Conservation (phyloP, 23 red algal genomes). For the Gracilaria caudata region DNA sequence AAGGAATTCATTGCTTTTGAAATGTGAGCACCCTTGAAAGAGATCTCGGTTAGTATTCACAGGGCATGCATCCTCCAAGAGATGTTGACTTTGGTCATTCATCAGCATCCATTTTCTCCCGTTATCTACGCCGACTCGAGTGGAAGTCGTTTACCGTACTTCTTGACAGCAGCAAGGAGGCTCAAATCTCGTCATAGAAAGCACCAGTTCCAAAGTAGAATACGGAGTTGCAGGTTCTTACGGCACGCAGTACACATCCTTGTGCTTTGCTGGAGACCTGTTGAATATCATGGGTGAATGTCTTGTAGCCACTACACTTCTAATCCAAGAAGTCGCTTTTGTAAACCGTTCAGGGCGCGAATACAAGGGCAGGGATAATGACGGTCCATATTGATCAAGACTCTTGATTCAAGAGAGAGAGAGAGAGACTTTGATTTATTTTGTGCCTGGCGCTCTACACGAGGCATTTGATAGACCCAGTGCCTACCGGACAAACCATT, state of each 20-base stretch:
- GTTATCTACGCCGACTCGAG: neutral
- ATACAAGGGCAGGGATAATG: constrained; percentile 33
- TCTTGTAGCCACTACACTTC: neutral
- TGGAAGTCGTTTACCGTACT: neutral
- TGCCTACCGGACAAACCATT: too few relatives aligned
- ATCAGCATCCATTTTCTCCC: constrained; percentile 21
- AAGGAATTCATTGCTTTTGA: constrained; percentile 9
- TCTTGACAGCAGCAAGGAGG: too few relatives aligned
- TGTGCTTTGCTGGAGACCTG: neutral
- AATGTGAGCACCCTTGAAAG: constrained; percentile 15
- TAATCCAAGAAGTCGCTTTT: neutral
- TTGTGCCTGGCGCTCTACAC: too few relatives aligned
- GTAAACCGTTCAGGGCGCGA: constrained; percentile 3
- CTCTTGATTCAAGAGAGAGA: neutral
- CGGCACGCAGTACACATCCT: constrained; percentile 3
- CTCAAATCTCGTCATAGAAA: too few relatives aligned
- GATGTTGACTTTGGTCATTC: neutral
- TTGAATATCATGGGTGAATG: neutral
- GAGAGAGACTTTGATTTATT: neutral
- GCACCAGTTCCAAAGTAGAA: neutral
- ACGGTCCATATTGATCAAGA: constrained; percentile 5
- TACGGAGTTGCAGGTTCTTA: neutral
- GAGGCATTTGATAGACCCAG: too few relatives aligned
- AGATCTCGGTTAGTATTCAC: constrained; percentile 2
- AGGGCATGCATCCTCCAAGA: neutral